These are phyloP conservation scores for Caulochytrium protostelioides DNA, from an alignment of 371 early-diverging fungal species.

Conservation along the genomic window DNA sequence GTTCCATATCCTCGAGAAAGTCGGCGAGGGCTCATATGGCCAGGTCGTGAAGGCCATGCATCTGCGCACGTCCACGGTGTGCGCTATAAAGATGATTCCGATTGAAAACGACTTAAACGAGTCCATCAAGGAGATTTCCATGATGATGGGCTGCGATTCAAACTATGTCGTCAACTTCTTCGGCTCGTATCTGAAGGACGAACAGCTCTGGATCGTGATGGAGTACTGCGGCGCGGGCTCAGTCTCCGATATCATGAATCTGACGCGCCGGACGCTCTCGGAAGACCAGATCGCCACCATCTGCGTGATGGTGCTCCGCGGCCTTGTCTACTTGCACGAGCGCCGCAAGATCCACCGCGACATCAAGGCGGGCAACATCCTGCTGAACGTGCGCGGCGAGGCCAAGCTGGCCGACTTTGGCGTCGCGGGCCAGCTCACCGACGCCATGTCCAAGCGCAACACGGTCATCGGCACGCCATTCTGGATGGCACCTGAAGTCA, in stretches of 20 bases:
- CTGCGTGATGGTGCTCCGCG: constrained; percentile 19
- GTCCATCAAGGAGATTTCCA: constrained; percentile 23
- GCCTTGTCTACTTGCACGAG: constrained; percentile 40
- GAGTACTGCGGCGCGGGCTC: constrained; percentile 37
- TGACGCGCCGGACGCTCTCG: constrained; percentile 15
- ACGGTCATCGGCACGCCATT: constrained; percentile 37
- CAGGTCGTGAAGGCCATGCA: constrained; percentile 43
- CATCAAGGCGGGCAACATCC: constrained; percentile 63
- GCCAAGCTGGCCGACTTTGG: constrained; percentile 53
- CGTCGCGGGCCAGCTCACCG: constrained; percentile 33
- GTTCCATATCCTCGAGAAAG: constrained; percentile 14
- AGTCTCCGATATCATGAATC: constrained; percentile 32
- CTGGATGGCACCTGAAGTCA: constrained; percentile 36
- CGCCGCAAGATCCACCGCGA: constrained; percentile 52
- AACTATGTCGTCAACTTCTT: constrained; percentile 17
- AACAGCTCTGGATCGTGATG: constrained; percentile 30
- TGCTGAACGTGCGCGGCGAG: constrained; percentile 41
- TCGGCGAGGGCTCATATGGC: constrained; percentile 39
- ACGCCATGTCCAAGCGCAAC: constrained; percentile 31
- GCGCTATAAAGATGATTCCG: constrained; percentile 36
- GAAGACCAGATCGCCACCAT: constrained; percentile 33
- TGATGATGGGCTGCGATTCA: constrained; percentile 20
- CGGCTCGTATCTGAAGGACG: constrained; percentile 17
- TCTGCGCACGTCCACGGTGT: constrained; percentile 20
- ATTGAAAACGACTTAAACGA: constrained; percentile 27